These are phyloP conservation scores for Heliamphora exappendiculata DNA, from an alignment of 148 eudicot species.

Conservation along the genomic window DNA sequence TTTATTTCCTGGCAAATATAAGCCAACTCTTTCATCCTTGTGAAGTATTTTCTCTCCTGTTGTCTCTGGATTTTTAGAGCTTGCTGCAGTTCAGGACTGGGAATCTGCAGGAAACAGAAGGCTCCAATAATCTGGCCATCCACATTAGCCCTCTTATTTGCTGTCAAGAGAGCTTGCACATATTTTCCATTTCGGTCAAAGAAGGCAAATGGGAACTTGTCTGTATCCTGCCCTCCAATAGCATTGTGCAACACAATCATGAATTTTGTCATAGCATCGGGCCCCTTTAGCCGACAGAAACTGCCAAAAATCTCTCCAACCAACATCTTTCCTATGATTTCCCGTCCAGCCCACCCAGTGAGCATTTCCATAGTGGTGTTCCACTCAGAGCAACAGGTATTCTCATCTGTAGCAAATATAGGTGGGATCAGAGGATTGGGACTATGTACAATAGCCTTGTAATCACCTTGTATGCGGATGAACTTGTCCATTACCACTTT, in stretches of 20 bases:
- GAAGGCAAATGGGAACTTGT: slow-evolving; percentile 68
- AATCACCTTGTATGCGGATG: slow-evolving; percentile 82
- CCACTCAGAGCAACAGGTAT: slow-evolving; percentile 89
- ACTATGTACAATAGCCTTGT: slow-evolving; percentile 81
- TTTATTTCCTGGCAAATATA: slow-evolving; percentile 76
- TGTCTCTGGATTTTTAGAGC: slow-evolving; percentile 62
- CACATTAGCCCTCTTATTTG: slow-evolving; percentile 71
- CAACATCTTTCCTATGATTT: slow-evolving; percentile 60
- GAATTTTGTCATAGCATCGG: slow-evolving; percentile 75
- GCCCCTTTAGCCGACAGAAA: slow-evolving; percentile 65
- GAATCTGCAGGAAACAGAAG: slow-evolving; percentile 88
- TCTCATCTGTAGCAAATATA: slow-evolving; percentile 86
- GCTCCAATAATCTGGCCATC: slow-evolving; percentile 71
- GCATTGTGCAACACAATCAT: slow-evolving; percentile 90
- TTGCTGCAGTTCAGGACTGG: slow-evolving; percentile 78
- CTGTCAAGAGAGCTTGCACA: slow-evolving; percentile 82
- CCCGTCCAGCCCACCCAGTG: slow-evolving; percentile 75
- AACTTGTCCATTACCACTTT: slow-evolving; percentile 85
- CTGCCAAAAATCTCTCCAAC: slow-evolving; percentile 86
- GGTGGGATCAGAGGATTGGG: slow-evolving; percentile 92
- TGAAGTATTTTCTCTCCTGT: slow-evolving; percentile 52
- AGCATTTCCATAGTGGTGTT: slow-evolving; percentile 88
- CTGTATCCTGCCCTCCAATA: slow-evolving; percentile 71
- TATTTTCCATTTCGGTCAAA: slow-evolving; percentile 55
- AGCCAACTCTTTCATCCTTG: slow-evolving; percentile 72